A percentile compares a stretch with the other conserved stretches of the same genome.
Conservation (phyloP, 1,284 basidiomycete genomes). For the Cutaneotrichosporon sp. region DNA sequence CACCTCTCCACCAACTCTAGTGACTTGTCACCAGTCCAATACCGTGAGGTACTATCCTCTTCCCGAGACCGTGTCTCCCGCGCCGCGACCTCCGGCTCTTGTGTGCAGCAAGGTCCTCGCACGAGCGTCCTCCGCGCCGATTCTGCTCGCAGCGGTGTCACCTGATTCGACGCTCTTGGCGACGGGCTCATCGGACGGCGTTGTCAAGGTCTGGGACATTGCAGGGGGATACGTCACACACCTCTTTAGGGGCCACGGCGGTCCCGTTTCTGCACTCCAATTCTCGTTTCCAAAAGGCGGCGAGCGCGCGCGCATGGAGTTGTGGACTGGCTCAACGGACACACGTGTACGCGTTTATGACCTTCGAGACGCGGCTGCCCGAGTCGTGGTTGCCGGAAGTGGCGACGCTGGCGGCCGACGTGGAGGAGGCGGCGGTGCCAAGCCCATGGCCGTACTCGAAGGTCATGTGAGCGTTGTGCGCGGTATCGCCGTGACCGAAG, state of each 20-base stretch:
- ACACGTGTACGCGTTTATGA: conserved; percentile 86
- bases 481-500: conserved; percentile 72
- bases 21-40: conserved; percentile 52
- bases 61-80: conserved; percentile 24
- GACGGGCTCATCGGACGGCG: conserved; percentile 90
- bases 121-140: conserved; percentile 84
- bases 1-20: conserved; percentile 47
- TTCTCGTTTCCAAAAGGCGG: conserved; percentile 63
- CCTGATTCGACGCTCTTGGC: conserved; percentile 88
- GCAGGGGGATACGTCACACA: conserved; percentile 85
- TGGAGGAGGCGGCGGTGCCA: conserved; percentile 50
- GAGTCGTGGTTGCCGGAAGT: conserved; percentile 47
- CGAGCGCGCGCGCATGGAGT: conserved; percentile 57
- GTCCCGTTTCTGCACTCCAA: conserved; percentile 80
- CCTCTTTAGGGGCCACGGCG: conserved; percentile 92
- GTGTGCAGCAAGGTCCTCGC: conserved; percentile 64
- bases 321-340: conserved; percentile 84
- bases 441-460: conserved; percentile 72
- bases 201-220: conserved; percentile 96
- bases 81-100: conserved; percentile 43
- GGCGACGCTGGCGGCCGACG: too few relatives aligned
- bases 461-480: conserved; percentile 87
- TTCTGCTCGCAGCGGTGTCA: conserved; percentile 78
- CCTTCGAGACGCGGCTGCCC: conserved; percentile 58
- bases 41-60: conserved; percentile 52